These are phyloP conservation scores for Discostella stelligeroides DNA, from an alignment of 108 stramenopile genomes.

Conservation along the genomic window DNA sequence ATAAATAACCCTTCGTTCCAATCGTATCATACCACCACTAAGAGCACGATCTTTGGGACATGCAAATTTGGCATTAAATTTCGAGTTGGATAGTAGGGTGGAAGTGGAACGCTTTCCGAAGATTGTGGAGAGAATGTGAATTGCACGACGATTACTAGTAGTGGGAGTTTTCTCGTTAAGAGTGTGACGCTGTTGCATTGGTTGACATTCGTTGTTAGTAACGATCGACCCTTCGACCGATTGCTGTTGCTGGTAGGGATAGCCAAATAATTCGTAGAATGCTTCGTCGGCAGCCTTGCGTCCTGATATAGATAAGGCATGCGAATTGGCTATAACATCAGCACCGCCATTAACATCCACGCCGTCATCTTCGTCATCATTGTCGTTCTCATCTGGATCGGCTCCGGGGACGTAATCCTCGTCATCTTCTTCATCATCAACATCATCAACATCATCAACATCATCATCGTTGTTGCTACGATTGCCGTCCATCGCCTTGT, in stretches of 20 bases:
- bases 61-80: constrained; percentile 23
- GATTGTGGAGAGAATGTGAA: constrained; percentile 50
- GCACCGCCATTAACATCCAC: background rate
- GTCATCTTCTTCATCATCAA: constrained; percentile 45
- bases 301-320: constrained; percentile 35
- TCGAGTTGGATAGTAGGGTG: constrained; percentile 26
- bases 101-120: constrained; percentile 47
- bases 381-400: constrained; percentile 37
- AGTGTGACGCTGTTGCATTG: no score
- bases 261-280: constrained; percentile 78
- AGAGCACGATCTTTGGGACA: constrained; percentile 30
- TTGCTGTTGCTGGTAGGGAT: constrained; percentile 38
- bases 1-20: constrained; percentile 38
- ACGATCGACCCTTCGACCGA: no score
- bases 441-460: constrained; percentile 3
- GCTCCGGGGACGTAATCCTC: constrained; percentile 49
- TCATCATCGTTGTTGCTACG: background rate
- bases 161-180: background rate
- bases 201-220: no score
- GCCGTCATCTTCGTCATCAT: constrained; percentile 25
- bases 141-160: background rate
- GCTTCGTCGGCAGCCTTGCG: constrained; percentile 72
- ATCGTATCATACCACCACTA: constrained; percentile 35
- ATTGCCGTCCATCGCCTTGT: background rate
- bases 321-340: background rate